Base-by-base conservation (phyloP, 495 filamentous ascomycete species). In the Aspergillus campestris region DNA sequence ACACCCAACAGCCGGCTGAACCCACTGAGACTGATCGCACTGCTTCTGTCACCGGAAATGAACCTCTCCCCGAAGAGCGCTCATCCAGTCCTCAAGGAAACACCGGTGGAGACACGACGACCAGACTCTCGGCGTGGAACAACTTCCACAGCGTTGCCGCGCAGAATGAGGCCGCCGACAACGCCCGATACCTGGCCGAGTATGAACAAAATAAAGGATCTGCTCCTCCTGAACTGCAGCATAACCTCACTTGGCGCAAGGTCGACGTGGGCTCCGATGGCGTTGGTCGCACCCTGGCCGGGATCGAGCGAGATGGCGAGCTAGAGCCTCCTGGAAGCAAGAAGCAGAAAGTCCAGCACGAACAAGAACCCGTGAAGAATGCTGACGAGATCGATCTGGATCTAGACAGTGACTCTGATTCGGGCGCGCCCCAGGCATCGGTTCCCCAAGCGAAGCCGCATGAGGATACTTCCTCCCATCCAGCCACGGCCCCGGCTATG, bases 321-420 rank as follows among this genome's bases (percentile, higher is more conserved):
- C 15, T 10, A 3, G 47, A 46, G 13, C 24, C 40, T 29, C 37
- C 28, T 8, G 53, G 40, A 5, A 51, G 12, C 29, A 64, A 64
- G 35, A 60, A 57, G 34, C 60, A 55, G 29, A 64, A 60, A 43
- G 28, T 49, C 7, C 10, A 50, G 11, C 49, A 57, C 35, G 47
- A 50, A 0, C 7, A 31, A 9, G 33, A 18, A 9, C 10, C 38
- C 6, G 56, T 61, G 31, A 63, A 66, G 48, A 79, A 78, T 41
- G 40, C 56, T 5, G 73, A 77, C 31, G 71, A 80, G 45, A 79
- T 77, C 13, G 66, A 74, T 36, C 60, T 81, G 10, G 75, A 74
- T 40, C 49, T 75, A n/a, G 74, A 82, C 40, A 73, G 75, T 13
- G 71, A 69, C 11, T 64, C 70, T 9, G 57, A 60, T 14, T 38